Evolutionary conservation across 2,329 filamentous ascomycete species (phyloP), one percentile per base, ranked within the genome.

Genomic region (Arachnomyces sp.): DNA sequence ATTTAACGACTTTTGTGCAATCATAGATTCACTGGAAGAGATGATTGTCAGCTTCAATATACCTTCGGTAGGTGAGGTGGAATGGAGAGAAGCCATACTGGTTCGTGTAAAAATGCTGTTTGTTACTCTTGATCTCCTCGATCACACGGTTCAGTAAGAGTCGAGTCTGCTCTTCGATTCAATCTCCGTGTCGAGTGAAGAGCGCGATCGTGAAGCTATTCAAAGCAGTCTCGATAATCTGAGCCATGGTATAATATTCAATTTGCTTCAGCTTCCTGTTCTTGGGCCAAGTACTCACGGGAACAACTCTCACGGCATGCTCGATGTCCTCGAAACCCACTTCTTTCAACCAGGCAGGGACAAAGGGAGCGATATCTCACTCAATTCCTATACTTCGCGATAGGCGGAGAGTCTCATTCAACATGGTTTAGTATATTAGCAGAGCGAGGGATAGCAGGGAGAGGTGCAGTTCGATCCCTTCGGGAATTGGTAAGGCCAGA

Each of bases 101-200:
- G 18, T 51, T 43, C 18, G 52, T 48, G 39, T 57, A 57, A 5
- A 54, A 34, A 39, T 57, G 55, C 43, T 54, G 51, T 39, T 52
- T 53, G 31, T 57, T 57, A n/a, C 42, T 42, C 28, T 48, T 47
- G 2, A 57, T 36, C 36, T 57, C 55, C 6, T 48, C 31, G 6
- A 47, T 47, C 12, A 55, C 41, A 12, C 45, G 48, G 16, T 45
- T 48, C 33, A 56, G 32, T 3, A 57, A 31, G 8, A 47, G 41
- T 32, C 51, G 48, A 3, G 49, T 44, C 20, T 57, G 50, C 3
- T 46, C 42, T 2, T 46, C 37, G 11, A 40, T 45, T 50, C 52
- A 57, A 6, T 50, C 49, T 4, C 53, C 52, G 29, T 37, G 44
- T 3, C 53, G 50, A 4, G 49, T 55, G 31, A 56, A 55, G 11